These are phyloP conservation scores for Trichoderma asperellum DNA, from an alignment of 2,329 filamentous ascomycete species.

Conservation along the genomic window DNA sequence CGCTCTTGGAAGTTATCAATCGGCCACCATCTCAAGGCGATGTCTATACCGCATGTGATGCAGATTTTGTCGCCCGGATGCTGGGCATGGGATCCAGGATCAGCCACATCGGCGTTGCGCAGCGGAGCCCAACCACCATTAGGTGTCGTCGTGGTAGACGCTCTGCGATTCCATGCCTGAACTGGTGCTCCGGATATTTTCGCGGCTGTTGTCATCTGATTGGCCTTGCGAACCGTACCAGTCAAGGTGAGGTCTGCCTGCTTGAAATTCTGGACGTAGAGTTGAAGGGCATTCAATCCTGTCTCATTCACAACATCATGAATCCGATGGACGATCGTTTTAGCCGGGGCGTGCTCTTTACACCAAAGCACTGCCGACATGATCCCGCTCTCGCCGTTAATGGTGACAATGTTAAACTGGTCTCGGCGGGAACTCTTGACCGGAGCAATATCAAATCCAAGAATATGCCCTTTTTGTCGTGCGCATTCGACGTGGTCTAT, in stretches of 20 bases:
- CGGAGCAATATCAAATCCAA: constrained; percentile 89
- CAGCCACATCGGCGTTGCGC: constrained; percentile 37
- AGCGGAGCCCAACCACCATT: constrained; percentile 32
- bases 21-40: constrained; percentile 75
- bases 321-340: constrained; percentile 76
- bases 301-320: constrained; percentile 72
- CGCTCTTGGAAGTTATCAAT: constrained; percentile 58
- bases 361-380: constrained; percentile 90
- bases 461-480: constrained; percentile 75
- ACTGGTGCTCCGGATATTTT: constrained; percentile 52
- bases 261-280: constrained; percentile 89
- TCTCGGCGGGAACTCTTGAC: constrained; percentile 89
- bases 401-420: constrained; percentile 74
- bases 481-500: constrained; percentile 81
- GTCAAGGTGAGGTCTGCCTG: constrained; percentile 90
- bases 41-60: constrained; percentile 68
- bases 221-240: constrained; percentile 91
- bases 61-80: constrained; percentile 60
- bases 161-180: constrained; percentile 52
- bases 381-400: constrained; percentile 80
- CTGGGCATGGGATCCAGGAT: constrained; percentile 36
- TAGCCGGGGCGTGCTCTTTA: constrained; percentile 78
- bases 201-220: constrained; percentile 68
- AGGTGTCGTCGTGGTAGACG: constrained; percentile 55
- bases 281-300: constrained; percentile 79